Percentiles rank a stretch among this genome's conserved stretches.
Conservation (phyloP, 352 stramenopile species). For the Phytopythium montanum region DNA sequence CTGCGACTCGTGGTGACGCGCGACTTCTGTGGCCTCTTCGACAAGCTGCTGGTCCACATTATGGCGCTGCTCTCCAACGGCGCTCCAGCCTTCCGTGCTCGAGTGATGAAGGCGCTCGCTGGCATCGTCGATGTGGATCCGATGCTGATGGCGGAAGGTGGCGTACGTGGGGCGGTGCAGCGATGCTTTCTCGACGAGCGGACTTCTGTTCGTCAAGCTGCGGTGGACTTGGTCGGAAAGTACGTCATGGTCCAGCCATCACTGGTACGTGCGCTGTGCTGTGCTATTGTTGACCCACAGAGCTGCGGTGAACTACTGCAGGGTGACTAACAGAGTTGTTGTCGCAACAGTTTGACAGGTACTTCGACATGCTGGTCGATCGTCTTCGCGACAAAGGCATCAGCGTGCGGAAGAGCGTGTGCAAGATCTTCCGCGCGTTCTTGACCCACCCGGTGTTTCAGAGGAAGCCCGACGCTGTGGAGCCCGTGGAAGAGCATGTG, state of each 20-base stretch:
- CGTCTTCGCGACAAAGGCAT: constrained; percentile 80
- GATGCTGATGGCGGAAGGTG: constrained; percentile 73
- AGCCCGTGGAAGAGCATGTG: constrained; percentile 28
- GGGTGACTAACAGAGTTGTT: constrained; percentile 2
- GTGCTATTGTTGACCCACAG: constrained; percentile 3
- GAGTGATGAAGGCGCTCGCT: constrained; percentile 74
- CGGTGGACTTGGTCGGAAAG: constrained; percentile 82
- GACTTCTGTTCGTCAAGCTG: constrained; percentile 77
- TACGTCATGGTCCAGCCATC: constrained; percentile 70
- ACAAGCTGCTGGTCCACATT: constrained; percentile 63
- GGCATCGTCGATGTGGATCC: constrained; percentile 82
- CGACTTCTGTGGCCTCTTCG: constrained; percentile 67
- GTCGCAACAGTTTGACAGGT: constrained; percentile 61
- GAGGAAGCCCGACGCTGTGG: constrained; percentile 1
- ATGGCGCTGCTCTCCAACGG: constrained; percentile 76
- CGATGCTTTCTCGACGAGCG: constrained; percentile 74
- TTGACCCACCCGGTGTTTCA: constrained; percentile 26
- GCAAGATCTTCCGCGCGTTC: constrained; percentile 71
- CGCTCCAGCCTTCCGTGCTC: constrained; percentile 61
- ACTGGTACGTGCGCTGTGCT: constrained; percentile 48
- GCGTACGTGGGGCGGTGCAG: constrained; percentile 51
- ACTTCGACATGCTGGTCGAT: constrained; percentile 72
- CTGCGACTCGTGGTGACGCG: constrained; percentile 45
- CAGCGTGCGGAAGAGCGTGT: constrained; percentile 83
- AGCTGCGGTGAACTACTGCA: neutral